Conservation (phyloP, 2,329 filamentous ascomycete genomes). For the Fusarium sp. region DNA sequence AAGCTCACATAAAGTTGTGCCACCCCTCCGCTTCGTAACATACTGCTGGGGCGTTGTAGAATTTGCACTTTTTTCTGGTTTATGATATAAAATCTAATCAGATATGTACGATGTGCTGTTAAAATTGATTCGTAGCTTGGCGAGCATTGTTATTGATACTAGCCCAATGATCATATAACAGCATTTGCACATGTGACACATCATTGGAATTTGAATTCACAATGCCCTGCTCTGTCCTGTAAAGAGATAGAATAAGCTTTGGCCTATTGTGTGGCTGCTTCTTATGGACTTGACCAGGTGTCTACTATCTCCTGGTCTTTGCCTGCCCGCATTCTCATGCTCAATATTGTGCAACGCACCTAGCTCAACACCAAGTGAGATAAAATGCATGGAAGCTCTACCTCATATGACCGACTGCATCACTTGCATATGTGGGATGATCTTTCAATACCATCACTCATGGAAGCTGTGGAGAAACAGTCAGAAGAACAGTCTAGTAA, state of each 20-base stretch:
- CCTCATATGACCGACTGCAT: background rate
- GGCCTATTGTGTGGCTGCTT: too few species aligned
- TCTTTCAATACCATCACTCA: too few species aligned
- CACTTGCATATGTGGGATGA: background rate
- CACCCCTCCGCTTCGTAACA: background rate
- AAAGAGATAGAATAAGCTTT: background rate
- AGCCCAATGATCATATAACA: background rate
- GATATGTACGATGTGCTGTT: constrained; percentile 4
- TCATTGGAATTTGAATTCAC: constrained; percentile 18
- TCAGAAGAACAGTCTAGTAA: background rate
- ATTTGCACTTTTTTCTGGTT: background rate
- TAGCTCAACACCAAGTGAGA: background rate
- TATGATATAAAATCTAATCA: background rate
- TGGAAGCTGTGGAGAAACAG: background rate
- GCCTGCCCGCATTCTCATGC: background rate
- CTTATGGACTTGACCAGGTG: too few species aligned
- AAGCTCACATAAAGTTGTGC: background rate
- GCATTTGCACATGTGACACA: background rate
- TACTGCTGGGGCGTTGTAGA: background rate
- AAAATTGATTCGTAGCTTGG: background rate
- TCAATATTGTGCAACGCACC: background rate
- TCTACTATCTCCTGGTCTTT: background rate
- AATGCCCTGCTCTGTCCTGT: background rate
- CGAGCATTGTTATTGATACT: background rate
- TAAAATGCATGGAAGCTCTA: background rate